Evolutionary conservation across 768 basidiomycete genomes (phyloP).

Genomic region (Mycena alexandri): DNA sequence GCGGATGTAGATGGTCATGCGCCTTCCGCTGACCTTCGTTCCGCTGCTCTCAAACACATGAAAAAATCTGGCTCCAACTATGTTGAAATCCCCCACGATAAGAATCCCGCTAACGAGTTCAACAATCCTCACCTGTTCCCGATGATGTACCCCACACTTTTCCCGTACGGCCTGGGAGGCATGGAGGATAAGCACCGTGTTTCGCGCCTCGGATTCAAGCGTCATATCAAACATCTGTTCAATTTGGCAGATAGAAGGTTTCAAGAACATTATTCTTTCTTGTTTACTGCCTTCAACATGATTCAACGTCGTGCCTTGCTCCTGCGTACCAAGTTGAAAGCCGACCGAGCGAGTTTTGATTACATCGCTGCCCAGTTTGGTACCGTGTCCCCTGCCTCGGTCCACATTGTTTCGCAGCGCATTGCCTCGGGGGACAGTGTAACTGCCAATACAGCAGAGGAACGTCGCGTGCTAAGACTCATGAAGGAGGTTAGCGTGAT

Average conservation of each 20-base stretch:
- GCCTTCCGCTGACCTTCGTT: not conserved
- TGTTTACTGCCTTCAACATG: conserved; percentile 39
- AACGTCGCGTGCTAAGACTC: conserved; percentile 26
- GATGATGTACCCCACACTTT: conserved; percentile 44
- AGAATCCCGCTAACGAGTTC: conserved; percentile 40
- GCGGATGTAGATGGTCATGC: conserved; percentile 8
- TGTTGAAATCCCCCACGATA: conserved; percentile 39
- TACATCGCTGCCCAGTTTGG: too few relatives aligned
- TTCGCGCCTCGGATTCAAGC: too few relatives aligned
- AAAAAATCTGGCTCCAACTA: conserved; percentile 9
- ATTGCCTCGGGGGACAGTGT: conserved; percentile 13
- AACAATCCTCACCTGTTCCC: conserved; percentile 41
- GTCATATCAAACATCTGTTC: too few relatives aligned
- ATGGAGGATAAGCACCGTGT: conserved; percentile 23
- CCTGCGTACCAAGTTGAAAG: too few relatives aligned
- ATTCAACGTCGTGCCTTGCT: too few relatives aligned
- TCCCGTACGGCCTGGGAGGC: conserved; percentile 46
- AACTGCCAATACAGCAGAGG: conserved; percentile 14
- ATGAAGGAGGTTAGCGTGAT: conserved; percentile 34
- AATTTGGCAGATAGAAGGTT: conserved; percentile 30
- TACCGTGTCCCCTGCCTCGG: conserved; percentile 29
- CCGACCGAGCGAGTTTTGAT: too few relatives aligned
- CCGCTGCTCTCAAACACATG: conserved; percentile 8
- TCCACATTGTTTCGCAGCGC: conserved; percentile 29
- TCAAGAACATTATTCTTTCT: too few relatives aligned